A percentile compares a stretch with the other conserved stretches of the same genome.
Evolutionary conservation across 352 stramenopile genomes (phyloP).

Genomic region (Pythium utonaiense): DNA sequence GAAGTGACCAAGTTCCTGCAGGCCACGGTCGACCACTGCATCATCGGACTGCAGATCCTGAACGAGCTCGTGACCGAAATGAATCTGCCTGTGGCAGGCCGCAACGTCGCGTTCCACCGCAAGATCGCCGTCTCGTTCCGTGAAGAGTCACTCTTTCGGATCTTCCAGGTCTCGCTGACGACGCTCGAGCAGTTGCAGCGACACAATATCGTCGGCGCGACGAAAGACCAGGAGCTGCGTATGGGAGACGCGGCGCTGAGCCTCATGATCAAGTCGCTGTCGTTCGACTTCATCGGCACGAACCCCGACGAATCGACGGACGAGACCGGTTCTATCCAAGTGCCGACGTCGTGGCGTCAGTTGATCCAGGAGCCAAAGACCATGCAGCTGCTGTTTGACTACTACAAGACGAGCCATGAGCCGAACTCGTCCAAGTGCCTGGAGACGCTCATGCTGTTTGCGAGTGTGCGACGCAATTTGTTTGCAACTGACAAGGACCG

Average conservation of each 20-base stretch:
- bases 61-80: slow-evolving; percentile 98
- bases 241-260: slow-evolving; percentile 92
- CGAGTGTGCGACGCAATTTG: slow-evolving; percentile 93
- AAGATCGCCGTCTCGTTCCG: slow-evolving; percentile 98
- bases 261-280: slow-evolving; percentile 94
- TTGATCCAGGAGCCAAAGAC: slow-evolving; percentile 94
- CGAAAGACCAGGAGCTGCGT: slow-evolving; percentile 86
- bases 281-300: slow-evolving; percentile 99
- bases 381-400: slow-evolving; percentile 95
- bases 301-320: slow-evolving; percentile 98
- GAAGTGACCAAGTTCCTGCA: slow-evolving; percentile 98
- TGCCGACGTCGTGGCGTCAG: slow-evolving; percentile 93
- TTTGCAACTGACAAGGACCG: slow-evolving; percentile 97
- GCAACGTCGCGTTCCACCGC: slow-evolving; percentile 96
- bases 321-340: slow-evolving; percentile 96
- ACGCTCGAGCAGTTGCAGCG: slow-evolving; percentile 95
- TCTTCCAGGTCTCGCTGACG: slow-evolving; percentile 96
- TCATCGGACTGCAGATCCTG: slow-evolving; percentile 97
- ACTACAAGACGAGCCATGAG: slow-evolving; percentile 92
- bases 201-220: slow-evolving; percentile 78
- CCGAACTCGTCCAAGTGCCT: slow-evolving; percentile 95
- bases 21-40: slow-evolving; percentile 96
- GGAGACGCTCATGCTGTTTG: slow-evolving; percentile 95
- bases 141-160: slow-evolving; percentile 93
- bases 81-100: slow-evolving; percentile 92